Percentiles rank a stretch among this genome's conserved stretches.
Evolutionary conservation across 208 protist genomes (phyloP).

Genomic region (Strigomonas oncopelti): DNA sequence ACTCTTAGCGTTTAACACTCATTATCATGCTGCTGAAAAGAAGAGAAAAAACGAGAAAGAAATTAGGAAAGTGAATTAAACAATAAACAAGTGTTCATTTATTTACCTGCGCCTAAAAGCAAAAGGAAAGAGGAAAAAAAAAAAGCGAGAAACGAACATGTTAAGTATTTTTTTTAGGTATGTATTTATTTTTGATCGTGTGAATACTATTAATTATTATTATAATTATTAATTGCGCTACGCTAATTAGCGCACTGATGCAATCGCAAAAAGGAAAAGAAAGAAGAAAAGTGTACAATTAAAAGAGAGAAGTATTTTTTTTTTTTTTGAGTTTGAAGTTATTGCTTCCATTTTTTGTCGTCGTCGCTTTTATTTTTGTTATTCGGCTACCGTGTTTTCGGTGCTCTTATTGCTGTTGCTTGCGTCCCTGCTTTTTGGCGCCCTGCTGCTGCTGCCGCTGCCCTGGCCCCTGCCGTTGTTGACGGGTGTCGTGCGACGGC

Average conservation of each 20-base stretch:
- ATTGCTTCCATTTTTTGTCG: neutral
- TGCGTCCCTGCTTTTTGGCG: neutral
- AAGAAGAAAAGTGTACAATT: neutral
- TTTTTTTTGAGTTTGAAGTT: conserved; percentile 6
- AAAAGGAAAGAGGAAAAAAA: too few species aligned
- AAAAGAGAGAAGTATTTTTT: neutral
- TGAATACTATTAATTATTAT: too few species aligned
- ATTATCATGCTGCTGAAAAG: too few species aligned
- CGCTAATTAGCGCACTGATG: too few species aligned
- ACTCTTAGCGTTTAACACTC: neutral
- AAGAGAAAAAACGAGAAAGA: neutral
- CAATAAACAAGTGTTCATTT: neutral
- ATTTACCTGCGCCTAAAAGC: too few species aligned
- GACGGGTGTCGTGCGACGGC: conserved; percentile 16
- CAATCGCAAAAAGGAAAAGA: conserved; percentile 12
- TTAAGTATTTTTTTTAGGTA: too few species aligned
- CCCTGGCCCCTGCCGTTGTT: neutral
- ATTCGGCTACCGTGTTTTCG: neutral
- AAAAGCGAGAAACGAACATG: too few species aligned
- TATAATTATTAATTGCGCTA: too few species aligned
- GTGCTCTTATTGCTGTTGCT: conserved; percentile 2
- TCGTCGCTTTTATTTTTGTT: conserved; percentile 1
- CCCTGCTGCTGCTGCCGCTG: conserved; percentile 8
- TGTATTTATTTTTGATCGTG: too few species aligned
- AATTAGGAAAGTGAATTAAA: neutral